Evolutionary conservation across 345 rosid genomes (phyloP).

Genomic region (Geranium rotundifolium): DNA sequence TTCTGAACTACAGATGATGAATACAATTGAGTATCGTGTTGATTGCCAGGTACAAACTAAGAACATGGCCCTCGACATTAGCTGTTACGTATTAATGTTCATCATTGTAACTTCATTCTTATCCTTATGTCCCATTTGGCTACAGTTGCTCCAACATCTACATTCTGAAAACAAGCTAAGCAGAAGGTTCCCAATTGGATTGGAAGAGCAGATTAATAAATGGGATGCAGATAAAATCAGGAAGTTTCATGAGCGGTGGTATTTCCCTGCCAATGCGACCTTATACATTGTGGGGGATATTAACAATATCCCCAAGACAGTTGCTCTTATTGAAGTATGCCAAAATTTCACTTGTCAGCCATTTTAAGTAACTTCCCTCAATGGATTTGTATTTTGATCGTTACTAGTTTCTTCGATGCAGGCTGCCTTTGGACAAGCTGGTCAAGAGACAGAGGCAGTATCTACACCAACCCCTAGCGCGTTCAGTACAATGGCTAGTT

Average conservation of each 20-base stretch:
- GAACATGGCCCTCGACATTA: neutral
- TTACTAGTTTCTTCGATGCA: conserved; percentile 23
- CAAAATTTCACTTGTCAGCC: conserved; percentile 4
- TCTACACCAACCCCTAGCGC: conserved; percentile 57
- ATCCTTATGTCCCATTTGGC: conserved; percentile 4
- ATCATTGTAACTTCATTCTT: neutral
- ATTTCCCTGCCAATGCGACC: conserved; percentile 96
- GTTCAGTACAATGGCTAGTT: conserved; percentile 96
- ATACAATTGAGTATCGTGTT: conserved; percentile 97
- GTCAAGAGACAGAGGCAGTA: conserved; percentile 43
- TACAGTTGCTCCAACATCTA: conserved; percentile 81
- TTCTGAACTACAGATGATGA: conserved; percentile 99
- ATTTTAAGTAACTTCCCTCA: neutral
- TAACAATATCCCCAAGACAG: conserved; percentile 52
- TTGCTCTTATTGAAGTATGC: conserved; percentile 75
- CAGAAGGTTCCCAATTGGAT: conserved; percentile 93
- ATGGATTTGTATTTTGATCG: neutral
- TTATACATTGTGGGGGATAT: conserved; percentile 93
- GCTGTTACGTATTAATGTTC: conserved; percentile 11
- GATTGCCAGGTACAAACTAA: conserved; percentile 79
- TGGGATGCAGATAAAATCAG: conserved; percentile 99
- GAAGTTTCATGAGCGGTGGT: conserved; percentile 99
- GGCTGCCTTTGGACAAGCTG: conserved; percentile 71
- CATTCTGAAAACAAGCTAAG: conserved; percentile 99
- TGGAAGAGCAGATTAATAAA: conserved; percentile 95